Evolutionary conservation across 495 filamentous ascomycete genomes (phyloP).

Genomic region (Coniosporium apollinis): DNA sequence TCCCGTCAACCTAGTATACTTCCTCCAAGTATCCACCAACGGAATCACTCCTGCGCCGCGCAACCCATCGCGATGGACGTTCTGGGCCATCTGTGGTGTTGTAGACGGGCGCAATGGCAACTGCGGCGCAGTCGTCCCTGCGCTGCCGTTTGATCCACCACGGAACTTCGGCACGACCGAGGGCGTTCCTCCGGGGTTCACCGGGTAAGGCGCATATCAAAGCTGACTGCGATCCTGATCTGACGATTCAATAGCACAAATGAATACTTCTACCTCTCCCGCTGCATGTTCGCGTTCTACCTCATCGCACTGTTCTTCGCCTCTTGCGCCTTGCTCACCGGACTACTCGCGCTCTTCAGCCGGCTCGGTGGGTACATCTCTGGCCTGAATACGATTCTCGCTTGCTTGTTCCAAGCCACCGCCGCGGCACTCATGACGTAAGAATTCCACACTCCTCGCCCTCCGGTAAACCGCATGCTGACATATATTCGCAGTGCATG

Average conservation of each 20-base stretch:
- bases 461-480: constrained; percentile 4
- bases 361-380: constrained; percentile 43
- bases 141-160: constrained; percentile 49
- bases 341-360: constrained; percentile 43
- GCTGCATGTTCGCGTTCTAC: constrained; percentile 59
- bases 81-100: constrained; percentile 56
- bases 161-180: constrained; percentile 41
- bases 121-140: constrained; percentile 38
- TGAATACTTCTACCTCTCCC: constrained; percentile 45
- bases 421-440: constrained; percentile 55
- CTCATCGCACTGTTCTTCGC: constrained; percentile 53
- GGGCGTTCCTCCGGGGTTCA: constrained; percentile 38
- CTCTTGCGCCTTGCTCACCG: constrained; percentile 39
- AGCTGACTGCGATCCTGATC: too few species aligned
- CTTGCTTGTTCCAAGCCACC: constrained; percentile 45
- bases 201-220: too few species aligned
- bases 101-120: constrained; percentile 33
- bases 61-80: constrained; percentile 64
- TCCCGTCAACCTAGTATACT: constrained; percentile 62
- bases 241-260: constrained; percentile 24
- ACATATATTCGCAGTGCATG: constrained; percentile 38
- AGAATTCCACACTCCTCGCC: constrained; percentile 23
- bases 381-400: constrained; percentile 35
- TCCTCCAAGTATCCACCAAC: constrained; percentile 58
- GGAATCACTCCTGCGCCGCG: constrained; percentile 48